These are phyloP conservation scores for Penicillium occitanis DNA, from an alignment of 2,329 filamentous ascomycete species.

Conservation along the genomic window DNA sequence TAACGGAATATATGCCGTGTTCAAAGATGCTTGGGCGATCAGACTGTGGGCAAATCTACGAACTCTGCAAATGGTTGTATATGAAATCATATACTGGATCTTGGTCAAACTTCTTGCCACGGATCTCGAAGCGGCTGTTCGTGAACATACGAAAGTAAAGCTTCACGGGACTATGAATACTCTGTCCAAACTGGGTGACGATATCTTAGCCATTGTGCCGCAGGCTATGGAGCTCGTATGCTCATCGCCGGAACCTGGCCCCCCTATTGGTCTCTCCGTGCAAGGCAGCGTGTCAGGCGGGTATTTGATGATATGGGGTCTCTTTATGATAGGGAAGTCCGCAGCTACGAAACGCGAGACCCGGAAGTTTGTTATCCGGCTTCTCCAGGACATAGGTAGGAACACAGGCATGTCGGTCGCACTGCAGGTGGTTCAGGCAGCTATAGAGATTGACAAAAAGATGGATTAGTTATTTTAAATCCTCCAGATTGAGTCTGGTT, in stretches of 20 bases:
- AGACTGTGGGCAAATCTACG: neutral
- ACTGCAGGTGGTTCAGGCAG: neutral
- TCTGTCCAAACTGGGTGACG: neutral
- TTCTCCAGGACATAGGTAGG: neutral
- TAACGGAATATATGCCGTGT: neutral
- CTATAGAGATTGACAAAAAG: neutral
- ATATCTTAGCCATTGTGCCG: neutral
- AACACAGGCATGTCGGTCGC: neutral
- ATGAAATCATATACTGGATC: neutral
- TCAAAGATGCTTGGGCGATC: neutral
- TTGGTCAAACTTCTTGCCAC: neutral
- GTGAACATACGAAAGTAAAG: neutral
- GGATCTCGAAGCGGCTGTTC: neutral
- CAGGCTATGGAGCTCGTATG: neutral
- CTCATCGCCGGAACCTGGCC: neutral
- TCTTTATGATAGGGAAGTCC: neutral
- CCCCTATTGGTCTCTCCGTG: neutral
- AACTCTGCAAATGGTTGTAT: neutral
- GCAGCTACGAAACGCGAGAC: neutral
- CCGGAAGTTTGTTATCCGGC: neutral
- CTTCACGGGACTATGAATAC: neutral
- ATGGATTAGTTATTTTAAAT: neutral
- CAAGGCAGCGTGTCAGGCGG: neutral
- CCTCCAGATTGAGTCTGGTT: neutral
- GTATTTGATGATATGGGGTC: neutral